Percentiles rank a stretch among this genome's conserved stretches.
These are phyloP conservation scores for Hordeum pubiflorum DNA, from an alignment of 202 grass and related monocot genomes.

Conservation along the genomic window DNA sequence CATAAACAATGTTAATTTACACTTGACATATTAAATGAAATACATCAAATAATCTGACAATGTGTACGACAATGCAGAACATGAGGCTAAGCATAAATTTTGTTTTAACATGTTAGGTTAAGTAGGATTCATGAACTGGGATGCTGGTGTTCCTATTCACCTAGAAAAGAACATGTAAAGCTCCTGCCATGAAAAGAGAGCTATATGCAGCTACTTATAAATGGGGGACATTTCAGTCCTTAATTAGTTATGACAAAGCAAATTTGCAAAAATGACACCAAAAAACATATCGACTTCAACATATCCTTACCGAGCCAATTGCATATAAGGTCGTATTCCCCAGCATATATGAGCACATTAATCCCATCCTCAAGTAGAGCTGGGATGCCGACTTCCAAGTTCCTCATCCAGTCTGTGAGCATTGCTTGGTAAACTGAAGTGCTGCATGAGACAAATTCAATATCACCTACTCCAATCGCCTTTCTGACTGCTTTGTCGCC, in stretches of 20 bases:
- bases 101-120: too few relatives aligned
- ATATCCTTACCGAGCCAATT: conserved; percentile 78
- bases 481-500: conserved; percentile 49
- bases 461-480: conserved; percentile 55
- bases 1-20: background rate
- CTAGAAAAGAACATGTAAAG: too few relatives aligned
- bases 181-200: background rate
- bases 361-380: conserved; percentile 75
- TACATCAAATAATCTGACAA: background rate
- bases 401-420: conserved; percentile 87
- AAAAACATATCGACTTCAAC: background rate
- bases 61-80: background rate
- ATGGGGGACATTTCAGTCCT: background rate
- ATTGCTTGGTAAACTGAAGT: conserved; percentile 60
- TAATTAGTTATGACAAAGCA: background rate
- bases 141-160: too few relatives aligned
- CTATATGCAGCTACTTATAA: background rate
- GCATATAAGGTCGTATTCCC: conserved; percentile 88
- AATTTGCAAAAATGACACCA: background rate
- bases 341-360: conserved; percentile 77
- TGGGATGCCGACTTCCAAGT: conserved; percentile 80
- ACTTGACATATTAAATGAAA: background rate
- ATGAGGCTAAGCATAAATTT: background rate
- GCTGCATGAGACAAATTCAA: conserved; percentile 80
- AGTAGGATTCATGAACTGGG: too few relatives aligned